Conservation (phyloP, 495 filamentous ascomycete species). For the Hypoxylon lenormandii region DNA sequence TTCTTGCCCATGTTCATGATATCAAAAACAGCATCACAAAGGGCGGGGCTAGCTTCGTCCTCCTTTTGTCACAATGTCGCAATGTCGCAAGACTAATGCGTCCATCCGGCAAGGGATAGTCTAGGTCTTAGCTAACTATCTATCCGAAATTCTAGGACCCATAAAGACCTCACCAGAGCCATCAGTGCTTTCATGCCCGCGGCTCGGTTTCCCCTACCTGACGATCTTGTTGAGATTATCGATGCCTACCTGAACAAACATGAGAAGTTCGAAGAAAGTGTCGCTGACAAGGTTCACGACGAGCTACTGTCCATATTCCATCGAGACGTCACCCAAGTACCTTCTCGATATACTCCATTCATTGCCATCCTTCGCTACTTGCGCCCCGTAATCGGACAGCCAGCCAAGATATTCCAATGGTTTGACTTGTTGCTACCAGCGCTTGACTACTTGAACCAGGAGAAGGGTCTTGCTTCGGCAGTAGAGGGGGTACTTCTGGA, state of each 20-base stretch:
- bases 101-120: conserved; percentile 10
- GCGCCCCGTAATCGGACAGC: conserved; percentile 67
- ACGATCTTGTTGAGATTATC: conserved; percentile 68
- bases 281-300: conserved; percentile 72
- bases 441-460: conserved; percentile 66
- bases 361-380: conserved; percentile 69
- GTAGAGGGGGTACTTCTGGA: conserved; percentile 68
- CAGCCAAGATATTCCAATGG: conserved; percentile 70
- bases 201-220: conserved; percentile 69
- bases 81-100: conserved; percentile 3
- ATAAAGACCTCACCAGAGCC: conserved; percentile 72
- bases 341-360: conserved; percentile 70
- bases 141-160: conserved; percentile 53
- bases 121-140: conserved; percentile 23
- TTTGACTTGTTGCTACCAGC: conserved; percentile 73
- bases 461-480: conserved; percentile 70
- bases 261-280: conserved; percentile 67
- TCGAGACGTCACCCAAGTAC: conserved; percentile 64
- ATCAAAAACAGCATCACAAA: not conserved
- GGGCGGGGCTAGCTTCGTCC: conserved; percentile 2
- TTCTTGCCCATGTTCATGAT: not conserved
- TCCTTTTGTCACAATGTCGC: too few species aligned
- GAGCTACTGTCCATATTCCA: conserved; percentile 72
- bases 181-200: conserved; percentile 66
- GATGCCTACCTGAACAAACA: conserved; percentile 72